Evolutionary conservation across 768 basidiomycete species (phyloP), one percentile per base, ranked within the genome.

Genomic region (Trametopsis cervina): DNA sequence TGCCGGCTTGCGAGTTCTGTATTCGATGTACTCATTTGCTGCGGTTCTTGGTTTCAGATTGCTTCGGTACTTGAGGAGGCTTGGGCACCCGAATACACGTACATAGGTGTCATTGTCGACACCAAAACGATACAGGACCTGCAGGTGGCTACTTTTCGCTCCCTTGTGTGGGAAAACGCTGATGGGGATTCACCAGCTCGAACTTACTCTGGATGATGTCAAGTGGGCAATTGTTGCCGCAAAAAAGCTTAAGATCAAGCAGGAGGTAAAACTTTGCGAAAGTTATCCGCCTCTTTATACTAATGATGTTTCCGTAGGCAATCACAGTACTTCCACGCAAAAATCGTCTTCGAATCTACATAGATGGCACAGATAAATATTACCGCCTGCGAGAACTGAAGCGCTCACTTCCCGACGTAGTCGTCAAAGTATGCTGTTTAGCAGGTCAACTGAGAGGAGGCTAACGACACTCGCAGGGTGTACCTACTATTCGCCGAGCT

Each of bases 41-140:
- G n/a, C n/a, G n/a, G n/a, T 21, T 22, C 0, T 13, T 39, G 4
- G 13, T 43, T n/a, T 17, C 52, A 96, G 93, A 75, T 99, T 58
- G 89, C 96, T 0, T 83, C 89, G 25, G 79, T 95, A 12, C 73
- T 99, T 17, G 96, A 97, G 63, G 95, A 98, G 66, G 90, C 92
- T 25, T 98, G 93, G 92, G 89, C 88, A 15, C 83, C 86, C 5
- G 84, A 89, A 57, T 89, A 91, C 57, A 91, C 90, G 1, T 98
- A 93, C 54, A 83, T 98, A 41, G 90, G 91, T 42, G 80, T 99
- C 40, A 91, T 97, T 46, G 75, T 98, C 24, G 96, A 99, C 64
- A 76, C 74, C 52, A 81, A 89, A 20, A 89, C 92, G 6, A 84
- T 99, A 36, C 81, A 82, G 54, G 88, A 89, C 57, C 77, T 98